A percentile compares a stretch with the other conserved stretches of the same genome.
These are phyloP conservation scores for Penicillium sp. DNA, from an alignment of 2,329 filamentous ascomycete species.

Conservation along the genomic window DNA sequence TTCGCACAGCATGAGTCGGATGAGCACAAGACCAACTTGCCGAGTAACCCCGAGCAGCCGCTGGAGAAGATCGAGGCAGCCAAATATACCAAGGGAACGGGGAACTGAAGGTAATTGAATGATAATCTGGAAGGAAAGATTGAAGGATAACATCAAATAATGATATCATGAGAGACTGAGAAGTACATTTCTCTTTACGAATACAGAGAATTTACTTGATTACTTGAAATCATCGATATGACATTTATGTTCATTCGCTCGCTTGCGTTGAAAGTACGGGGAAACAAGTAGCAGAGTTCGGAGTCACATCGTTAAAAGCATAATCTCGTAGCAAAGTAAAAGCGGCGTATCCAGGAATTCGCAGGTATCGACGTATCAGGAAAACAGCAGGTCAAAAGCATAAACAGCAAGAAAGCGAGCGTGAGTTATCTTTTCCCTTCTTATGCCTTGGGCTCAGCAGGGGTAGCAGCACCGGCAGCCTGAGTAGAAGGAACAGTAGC, in stretches of 20 bases:
- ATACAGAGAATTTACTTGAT: too few species aligned
- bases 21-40: constrained; percentile 26
- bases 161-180: constrained; percentile 1
- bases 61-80: constrained; percentile 37
- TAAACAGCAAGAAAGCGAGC: constrained; percentile 8
- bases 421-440: constrained; percentile 1
- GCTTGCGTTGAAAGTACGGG: constrained; percentile 8
- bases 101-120: neutral
- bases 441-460: constrained; percentile 30
- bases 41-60: constrained; percentile 43
- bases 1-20: constrained; percentile 25
- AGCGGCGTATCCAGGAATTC: neutral
- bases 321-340: constrained; percentile 10
- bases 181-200: neutral
- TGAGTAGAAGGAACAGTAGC: constrained; percentile 20
- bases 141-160: neutral
- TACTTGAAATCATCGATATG: neutral
- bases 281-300: neutral
- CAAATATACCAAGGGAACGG: constrained; percentile 28
- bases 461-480: constrained; percentile 22
- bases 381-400: neutral
- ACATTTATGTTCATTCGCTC: constrained; percentile 8
- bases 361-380: constrained; percentile 2
- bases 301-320: constrained; percentile 11
- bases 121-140: neutral